Base-by-base conservation (phyloP, 345 rosid genomes). In the Hypericum perforatum region DNA sequence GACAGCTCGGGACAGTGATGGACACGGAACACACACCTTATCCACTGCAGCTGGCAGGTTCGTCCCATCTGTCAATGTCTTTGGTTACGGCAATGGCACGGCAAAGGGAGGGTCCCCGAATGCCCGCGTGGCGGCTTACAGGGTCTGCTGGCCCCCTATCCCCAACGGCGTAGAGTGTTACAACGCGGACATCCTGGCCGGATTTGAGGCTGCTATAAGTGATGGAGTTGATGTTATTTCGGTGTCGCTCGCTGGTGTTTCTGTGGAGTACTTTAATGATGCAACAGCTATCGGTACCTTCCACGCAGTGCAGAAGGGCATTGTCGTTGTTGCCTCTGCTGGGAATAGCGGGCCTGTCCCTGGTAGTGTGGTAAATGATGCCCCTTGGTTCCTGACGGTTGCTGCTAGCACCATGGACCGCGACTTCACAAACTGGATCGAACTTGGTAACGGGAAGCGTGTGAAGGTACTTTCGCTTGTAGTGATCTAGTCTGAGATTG, bases 31-130 rank as follows among this genome's bases (percentile, higher is more conserved):
- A 58, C 85, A 79, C 70, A 79, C 81, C 0, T 79, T 80, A 49
- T 79, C 85, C 13, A 79, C 57, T 1, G 85, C 85, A 10, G 77
- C 73, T 32, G 85, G 85, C 59, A 74, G 79, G 45, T 68, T 63
- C 45, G 85, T 79, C 43, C 13, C 57, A 16, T 54, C 69, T 60
- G 62, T 74, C 77, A 76, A 74, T 57, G 73, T 68, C 49, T 59
- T 58, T 47, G 81, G 81, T 8, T 57, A 72, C 54, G 81, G 81
- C 9, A 61, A 76, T 1, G 81, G 81, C 16, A 76, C 75, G 32
- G 81, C 79, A 9, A 71, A 78, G 64, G 81, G 85, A 9, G 85
- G 85, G 7, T 78, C 85, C 16, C 81, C 85, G 14, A 69, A 70
- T 70, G 77, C 85, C 37, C 68, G 85, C 60, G 63, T 79, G 49